Evolutionary conservation across 768 basidiomycete genomes (phyloP).

Genomic region (Boletus pseudo-olivaceus): DNA sequence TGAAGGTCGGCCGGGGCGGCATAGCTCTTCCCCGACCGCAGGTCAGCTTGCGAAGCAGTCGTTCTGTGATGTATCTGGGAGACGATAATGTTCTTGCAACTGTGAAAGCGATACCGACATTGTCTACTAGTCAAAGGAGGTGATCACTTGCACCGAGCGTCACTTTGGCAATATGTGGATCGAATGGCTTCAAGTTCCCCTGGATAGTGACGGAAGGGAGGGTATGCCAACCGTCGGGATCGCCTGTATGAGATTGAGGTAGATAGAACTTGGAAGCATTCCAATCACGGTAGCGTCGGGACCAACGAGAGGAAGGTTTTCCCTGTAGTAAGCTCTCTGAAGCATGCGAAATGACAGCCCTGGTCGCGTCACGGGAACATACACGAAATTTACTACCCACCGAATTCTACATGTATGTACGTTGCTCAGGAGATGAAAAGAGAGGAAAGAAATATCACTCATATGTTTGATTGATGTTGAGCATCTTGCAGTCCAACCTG

Average conservation of each 20-base stretch:
- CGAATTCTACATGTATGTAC: constrained; percentile 25
- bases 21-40: constrained; percentile 50
- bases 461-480: constrained; percentile 33
- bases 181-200: constrained; percentile 37
- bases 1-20: constrained; percentile 45
- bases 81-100: constrained; percentile 35
- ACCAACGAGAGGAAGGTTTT: constrained; percentile 33
- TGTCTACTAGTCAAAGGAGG: background rate
- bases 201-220: constrained; percentile 23
- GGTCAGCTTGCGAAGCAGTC: constrained; percentile 34
- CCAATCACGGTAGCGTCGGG: constrained; percentile 23
- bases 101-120: constrained; percentile 14
- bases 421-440: background rate
- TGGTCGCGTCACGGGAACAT: constrained; percentile 31
- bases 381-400: constrained; percentile 32
- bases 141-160: constrained; percentile 29
- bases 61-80: background rate
- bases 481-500: constrained; percentile 39
- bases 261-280: background rate
- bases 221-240: constrained; percentile 39
- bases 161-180: constrained; percentile 26
- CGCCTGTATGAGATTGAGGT: constrained; percentile 18
- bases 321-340: constrained; percentile 35
- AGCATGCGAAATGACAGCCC: constrained; percentile 35
- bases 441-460: background rate